phyloP scores from a whole-genome alignment of 192 early-diverging fungal genomes.

The Backusella circina region DNA sequence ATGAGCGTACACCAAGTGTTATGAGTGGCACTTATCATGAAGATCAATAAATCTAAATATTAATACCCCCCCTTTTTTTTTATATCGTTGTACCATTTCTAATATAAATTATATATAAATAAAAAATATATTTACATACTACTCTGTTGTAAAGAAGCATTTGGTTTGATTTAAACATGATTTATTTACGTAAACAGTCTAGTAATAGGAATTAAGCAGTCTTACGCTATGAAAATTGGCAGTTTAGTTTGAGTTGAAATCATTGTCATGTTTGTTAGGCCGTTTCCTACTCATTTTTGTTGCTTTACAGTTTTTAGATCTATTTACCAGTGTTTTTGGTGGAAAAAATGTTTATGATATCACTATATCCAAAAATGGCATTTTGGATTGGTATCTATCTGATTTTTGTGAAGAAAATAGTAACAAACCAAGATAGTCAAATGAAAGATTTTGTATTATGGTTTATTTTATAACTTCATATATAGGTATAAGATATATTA shows the following conservation, averaged over 20 bases:
- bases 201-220: no score
- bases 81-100: neutral
- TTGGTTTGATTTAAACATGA: no score
- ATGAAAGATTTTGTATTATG: neutral
- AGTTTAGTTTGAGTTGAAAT: neutral
- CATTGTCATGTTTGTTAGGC: neutral
- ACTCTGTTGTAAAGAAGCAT: neutral
- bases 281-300: no score
- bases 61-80: neutral
- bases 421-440: neutral
- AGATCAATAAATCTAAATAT: conserved; percentile 7
- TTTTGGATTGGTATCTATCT: no score
- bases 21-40: conserved; percentile 12
- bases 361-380: no score
- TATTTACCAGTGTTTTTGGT: no score
- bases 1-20: conserved; percentile 21
- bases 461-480: neutral
- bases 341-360: no score
- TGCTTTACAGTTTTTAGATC: no score
- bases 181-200: no score
- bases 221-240: no score
- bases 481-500: neutral
- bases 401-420: neutral
- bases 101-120: neutral
- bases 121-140: neutral